Conservation (phyloP, 1,284 basidiomycete genomes). For the Acaromyces ingoldii region DNA sequence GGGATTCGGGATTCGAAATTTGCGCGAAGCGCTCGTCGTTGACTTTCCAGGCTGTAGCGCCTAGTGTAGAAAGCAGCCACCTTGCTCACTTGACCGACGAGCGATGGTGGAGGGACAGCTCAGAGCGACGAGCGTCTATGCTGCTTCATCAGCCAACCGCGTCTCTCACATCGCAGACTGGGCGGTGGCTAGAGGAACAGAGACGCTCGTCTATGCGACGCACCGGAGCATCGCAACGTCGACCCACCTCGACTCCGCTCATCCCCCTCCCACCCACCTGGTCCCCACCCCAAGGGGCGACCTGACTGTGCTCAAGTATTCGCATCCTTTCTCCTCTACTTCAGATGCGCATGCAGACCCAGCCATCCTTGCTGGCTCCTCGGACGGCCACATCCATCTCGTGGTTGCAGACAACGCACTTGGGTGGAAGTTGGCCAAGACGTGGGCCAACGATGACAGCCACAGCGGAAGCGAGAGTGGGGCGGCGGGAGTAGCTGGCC, state of each 20-base stretch:
- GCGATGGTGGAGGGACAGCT: background rate
- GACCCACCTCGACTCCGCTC: conserved; percentile 13
- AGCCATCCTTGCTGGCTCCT: background rate
- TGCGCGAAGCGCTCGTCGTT: no score
- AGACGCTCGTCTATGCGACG: conserved; percentile 31
- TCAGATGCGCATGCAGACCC: background rate
- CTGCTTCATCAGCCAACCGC: conserved; percentile 41
- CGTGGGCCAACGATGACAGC: background rate
- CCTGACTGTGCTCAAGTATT: conserved; percentile 33
- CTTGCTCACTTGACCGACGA: no score
- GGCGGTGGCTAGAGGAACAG: conserved; percentile 13
- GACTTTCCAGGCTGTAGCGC: no score
- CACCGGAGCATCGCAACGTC: conserved; percentile 34
- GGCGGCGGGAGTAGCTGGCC: background rate
- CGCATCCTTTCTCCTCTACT: no score
- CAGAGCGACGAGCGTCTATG: conserved; percentile 22
- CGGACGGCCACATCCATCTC: conserved; percentile 1
- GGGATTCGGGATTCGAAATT: no score
- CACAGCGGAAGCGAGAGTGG: conserved; percentile 3
- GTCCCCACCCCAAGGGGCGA: conserved; percentile 19
- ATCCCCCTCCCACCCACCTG: conserved; percentile 13
- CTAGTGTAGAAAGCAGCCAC: no score
- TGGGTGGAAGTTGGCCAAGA: background rate
- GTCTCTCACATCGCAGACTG: conserved; percentile 41
- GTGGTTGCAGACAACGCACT: no score